These are phyloP conservation scores for Sanguinoderma infundibulare DNA, from an alignment of 1,284 basidiomycete genomes.

Conservation along the genomic window DNA sequence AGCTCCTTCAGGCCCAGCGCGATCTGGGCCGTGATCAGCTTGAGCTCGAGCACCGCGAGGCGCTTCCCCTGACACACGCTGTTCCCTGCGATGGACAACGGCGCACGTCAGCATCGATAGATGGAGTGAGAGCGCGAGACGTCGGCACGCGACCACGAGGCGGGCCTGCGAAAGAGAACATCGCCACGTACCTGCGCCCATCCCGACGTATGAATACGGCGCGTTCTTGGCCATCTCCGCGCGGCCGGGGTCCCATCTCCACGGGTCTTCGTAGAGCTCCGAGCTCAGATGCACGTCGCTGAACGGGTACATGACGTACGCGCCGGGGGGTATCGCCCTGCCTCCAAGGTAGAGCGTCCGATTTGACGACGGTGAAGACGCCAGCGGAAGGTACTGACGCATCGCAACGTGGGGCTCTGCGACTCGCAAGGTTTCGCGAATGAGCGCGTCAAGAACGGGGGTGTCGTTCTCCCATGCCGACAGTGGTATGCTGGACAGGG, in stretches of 20 bases:
- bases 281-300: constrained; percentile 76
- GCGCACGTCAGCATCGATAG: not conserved
- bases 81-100: constrained; percentile 50
- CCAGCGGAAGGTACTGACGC: constrained; percentile 74
- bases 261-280: constrained; percentile 71
- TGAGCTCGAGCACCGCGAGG: constrained; percentile 72
- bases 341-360: constrained; percentile 50
- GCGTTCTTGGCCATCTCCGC: constrained; percentile 44
- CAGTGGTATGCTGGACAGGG: constrained; percentile 64
- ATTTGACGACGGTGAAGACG: constrained; percentile 35
- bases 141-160: not conserved
- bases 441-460: constrained; percentile 70
- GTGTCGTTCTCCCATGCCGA: constrained; percentile 68
- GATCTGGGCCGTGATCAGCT: constrained; percentile 67
- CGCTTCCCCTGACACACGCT: constrained; percentile 71
- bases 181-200: constrained; percentile 69
- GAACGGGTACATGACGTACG: constrained; percentile 77
- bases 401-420: constrained; percentile 80
- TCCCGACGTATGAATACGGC: constrained; percentile 69
- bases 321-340: constrained; percentile 66
- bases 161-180: constrained; percentile 6
- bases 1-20: constrained; percentile 60
- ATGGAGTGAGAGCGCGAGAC: not conserved
- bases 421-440: constrained; percentile 73
- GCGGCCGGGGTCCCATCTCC: constrained; percentile 71